phyloP scores from a whole-genome alignment of 1,284 basidiomycete species.

The Pseudomicrostroma phylloplanum region DNA sequence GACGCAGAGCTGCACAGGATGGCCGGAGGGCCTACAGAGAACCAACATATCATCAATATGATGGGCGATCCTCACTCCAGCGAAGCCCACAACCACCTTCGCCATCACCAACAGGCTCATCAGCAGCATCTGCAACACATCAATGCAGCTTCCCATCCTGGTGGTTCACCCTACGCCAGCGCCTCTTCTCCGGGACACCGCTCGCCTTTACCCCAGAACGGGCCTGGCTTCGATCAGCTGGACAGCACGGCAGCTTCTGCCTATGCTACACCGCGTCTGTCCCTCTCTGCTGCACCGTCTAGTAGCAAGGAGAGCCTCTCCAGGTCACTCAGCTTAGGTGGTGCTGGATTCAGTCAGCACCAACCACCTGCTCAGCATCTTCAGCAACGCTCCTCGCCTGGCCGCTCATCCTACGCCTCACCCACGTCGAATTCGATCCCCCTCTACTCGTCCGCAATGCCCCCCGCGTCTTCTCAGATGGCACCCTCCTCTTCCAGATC shows the following conservation, averaged over 20 bases:
- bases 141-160: neutral
- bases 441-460: neutral
- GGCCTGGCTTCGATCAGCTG: slow-evolving; percentile 6
- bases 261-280: slow-evolving; percentile 17
- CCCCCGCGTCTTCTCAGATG: neutral
- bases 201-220: neutral
- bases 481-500: neutral
- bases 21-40: neutral
- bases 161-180: neutral
- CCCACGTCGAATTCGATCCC: neutral
- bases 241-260: slow-evolving; percentile 7
- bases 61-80: neutral
- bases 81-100: neutral
- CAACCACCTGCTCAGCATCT: slow-evolving; percentile 1
- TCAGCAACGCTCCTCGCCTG: neutral
- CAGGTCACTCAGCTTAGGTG: slow-evolving; percentile 3
- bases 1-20: no score
- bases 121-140: slow-evolving; percentile 10
- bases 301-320: neutral
- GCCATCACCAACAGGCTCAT: neutral
- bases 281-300: neutral
- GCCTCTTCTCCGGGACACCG: neutral
- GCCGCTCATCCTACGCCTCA: neutral
- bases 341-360: neutral
- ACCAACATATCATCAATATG: slow-evolving; percentile 7